phyloP scores from a whole-genome alignment of 1,284 basidiomycete genomes.

The Cystobasidium sp. region DNA sequence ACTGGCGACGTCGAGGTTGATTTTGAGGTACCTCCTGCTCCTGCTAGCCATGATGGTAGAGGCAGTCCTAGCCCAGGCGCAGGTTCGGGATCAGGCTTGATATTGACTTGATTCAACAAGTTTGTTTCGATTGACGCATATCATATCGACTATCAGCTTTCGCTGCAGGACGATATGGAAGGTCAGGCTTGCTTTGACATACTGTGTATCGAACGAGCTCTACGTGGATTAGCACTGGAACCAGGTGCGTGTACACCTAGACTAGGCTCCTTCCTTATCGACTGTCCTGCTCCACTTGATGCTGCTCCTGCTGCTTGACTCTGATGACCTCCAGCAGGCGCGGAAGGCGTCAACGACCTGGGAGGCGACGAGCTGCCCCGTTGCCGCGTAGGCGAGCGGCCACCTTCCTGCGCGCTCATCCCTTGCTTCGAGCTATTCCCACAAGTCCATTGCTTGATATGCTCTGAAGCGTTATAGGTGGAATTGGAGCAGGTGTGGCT shows the following conservation, averaged over 20 bases:
- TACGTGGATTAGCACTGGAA: background rate
- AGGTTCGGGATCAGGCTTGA: constrained; percentile 36
- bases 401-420: constrained; percentile 16
- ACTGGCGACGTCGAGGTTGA: constrained; percentile 7
- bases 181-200: background rate
- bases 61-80: constrained; percentile 19
- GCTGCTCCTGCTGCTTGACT: constrained; percentile 16
- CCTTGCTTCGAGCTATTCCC: background rate
- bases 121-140: background rate
- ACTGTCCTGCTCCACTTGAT: background rate
- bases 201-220: constrained; percentile 31
- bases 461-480: too few species aligned
- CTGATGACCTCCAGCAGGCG: background rate
- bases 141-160: background rate
- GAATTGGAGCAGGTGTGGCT: too few species aligned
- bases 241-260: constrained; percentile 15
- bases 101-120: constrained; percentile 25
- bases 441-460: background rate
- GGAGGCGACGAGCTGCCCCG: constrained; percentile 9
- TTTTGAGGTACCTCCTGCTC: background rate
- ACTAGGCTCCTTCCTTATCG: constrained; percentile 16
- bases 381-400: background rate
- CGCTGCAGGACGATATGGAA: too few species aligned
- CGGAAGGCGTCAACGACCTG: background rate
- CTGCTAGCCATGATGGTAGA: constrained; percentile 31